Evolutionary conservation across 768 basidiomycete species (phyloP), one percentile per base, ranked within the genome.

Genomic region (Tricholomella constricta): DNA sequence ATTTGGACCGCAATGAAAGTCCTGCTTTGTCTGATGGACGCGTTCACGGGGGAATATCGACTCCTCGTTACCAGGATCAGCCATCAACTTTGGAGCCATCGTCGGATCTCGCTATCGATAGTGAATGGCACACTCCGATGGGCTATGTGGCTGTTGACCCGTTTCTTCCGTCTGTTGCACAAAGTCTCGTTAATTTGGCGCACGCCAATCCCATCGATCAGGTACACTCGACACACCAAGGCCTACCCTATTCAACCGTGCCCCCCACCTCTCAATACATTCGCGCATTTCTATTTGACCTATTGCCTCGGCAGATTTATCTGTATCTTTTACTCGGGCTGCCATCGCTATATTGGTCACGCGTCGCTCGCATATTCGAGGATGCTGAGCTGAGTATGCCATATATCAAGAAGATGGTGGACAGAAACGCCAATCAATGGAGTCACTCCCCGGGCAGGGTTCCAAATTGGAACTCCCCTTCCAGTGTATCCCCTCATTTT

Each of bases 301-400:
- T 68, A 7, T 58, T 78, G 11, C 74, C 73, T 14, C 62, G 75
- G 15, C 62, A 74, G 27, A 4, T 43, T 7, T 43, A 43, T 25
- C 23, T 43, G 25, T 5, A 27, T 17, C 27, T 43, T 25, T 78
- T 90, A 3, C 73, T 91, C 11, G 77, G 82, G 10, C 75, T 92
- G 8, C 89, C 89, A 2, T 79, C 84, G 0, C 69, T 90, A 54
- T 91, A 91, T 61, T 91, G 89, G 67, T 81, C 84, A 1, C 83
- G 89, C 1, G 89, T 91, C n/a, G 82, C 86, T 3, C 77, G 81
- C 45, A 79, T 90, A 31, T 90, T 89, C 56, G 80, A 86, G 56
- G 86, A 89, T 48, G 88, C 89, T 2, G 83, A 89, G 44, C 76
- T 91, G 43, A 88, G 86, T 62, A 78, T 78, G 57, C 83, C 83